These are phyloP conservation scores for Phalaenopsis equestris DNA, from an alignment of 106 monocot species.

Conservation along the genomic window DNA sequence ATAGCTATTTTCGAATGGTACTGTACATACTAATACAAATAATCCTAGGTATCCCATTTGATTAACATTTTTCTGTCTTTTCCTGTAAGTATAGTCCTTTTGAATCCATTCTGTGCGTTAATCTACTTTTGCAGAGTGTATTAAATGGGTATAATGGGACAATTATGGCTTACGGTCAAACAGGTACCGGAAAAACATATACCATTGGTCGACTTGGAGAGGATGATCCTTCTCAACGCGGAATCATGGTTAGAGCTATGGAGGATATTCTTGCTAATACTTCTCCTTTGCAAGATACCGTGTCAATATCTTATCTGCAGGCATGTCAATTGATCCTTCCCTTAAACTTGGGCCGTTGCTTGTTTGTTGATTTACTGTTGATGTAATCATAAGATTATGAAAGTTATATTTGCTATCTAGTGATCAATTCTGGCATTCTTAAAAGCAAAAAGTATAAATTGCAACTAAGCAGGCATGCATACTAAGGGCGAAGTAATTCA, in stretches of 20 bases:
- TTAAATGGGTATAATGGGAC: constrained; percentile 81
- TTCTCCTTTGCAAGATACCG: constrained; percentile 23
- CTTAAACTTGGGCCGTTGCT: background rate
- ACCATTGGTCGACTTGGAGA: constrained; percentile 59
- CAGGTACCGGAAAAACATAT: constrained; percentile 68
- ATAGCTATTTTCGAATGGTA: background rate
- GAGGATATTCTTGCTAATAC: constrained; percentile 51
- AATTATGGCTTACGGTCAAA: constrained; percentile 87
- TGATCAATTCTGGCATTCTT: background rate
- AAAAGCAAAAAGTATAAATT: background rate
- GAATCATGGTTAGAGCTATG: constrained; percentile 75
- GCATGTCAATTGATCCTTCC: constrained; percentile 18
- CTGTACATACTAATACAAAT: background rate
- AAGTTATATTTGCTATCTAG: background rate
- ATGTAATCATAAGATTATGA: background rate
- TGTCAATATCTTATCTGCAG: constrained; percentile 61
- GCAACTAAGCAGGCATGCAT: background rate
- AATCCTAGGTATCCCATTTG: background rate
- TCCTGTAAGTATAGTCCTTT: background rate
- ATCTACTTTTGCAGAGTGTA: constrained; percentile 51
- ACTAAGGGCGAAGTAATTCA: background rate
- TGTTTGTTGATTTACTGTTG: background rate
- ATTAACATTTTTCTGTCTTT: background rate
- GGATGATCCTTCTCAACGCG: constrained; percentile 68
- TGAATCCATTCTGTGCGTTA: background rate